Base-by-base conservation (phyloP, 2,329 filamentous ascomycete species). In the Apiospora marii region DNA sequence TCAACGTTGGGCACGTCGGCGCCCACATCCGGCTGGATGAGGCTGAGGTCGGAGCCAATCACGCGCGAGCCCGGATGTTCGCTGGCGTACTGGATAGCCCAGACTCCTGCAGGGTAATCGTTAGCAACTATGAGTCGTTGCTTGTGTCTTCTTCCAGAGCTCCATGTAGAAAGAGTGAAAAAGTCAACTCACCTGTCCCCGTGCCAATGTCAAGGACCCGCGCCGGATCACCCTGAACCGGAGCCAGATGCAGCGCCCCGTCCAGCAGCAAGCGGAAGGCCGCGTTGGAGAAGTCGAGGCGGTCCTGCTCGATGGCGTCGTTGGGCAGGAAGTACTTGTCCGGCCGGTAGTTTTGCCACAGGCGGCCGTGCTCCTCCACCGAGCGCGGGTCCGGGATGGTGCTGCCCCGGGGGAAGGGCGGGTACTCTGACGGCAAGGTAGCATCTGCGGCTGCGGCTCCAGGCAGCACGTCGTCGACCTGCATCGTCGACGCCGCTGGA, bases 251-350 rank as follows among this genome's bases (percentile, higher is more conserved):
- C 16, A 73, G 70, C 16, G 16, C 41, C 1, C 72, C 72, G 24
- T 61, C 58, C 16, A 73, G 43, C 30, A 71, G 34, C 22, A 68
- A 34, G n/a, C 34, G 30, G 16, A 67, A 69, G 3, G 41, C 44
- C 7, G 46, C 64, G 43, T 73, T 70, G 27, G 70, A 64, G 16
- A 71, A 71, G 41, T 71, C 72, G 24, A 67, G 70, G 3, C 72
- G 72, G 30, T 71, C 72, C 37, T 73, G 70, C 67, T 73, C 70
- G 10, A 53, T 37, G 43, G 37, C 72, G 53, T 73, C 72, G 61
- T 73, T 73, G 30, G 72, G 72, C 10, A 73, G n/a, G 14, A 34
- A 53, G 61, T 71, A 68, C 44, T 70, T 43, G 67, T 46, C 43
- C 10, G 67, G 43, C 8, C 67, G 37, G 67, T 68, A 68, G 44